Evolutionary conservation across 2,329 filamentous ascomycete species (phyloP), one percentile per base, ranked within the genome.

Genomic region (Colletotrichum ledebouriae): DNA sequence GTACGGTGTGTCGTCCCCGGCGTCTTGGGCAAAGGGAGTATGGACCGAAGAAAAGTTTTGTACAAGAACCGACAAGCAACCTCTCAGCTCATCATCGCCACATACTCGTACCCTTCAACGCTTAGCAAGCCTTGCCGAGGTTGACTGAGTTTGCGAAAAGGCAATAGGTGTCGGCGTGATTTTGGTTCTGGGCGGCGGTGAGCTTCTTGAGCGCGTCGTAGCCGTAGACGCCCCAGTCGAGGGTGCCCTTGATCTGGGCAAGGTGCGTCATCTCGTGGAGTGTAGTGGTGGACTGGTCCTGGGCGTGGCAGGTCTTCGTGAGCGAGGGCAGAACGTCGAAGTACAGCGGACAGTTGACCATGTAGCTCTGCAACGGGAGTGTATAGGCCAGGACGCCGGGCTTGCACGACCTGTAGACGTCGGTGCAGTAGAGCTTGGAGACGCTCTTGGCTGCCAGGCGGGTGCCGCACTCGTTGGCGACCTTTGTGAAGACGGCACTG

Each of bases 201-300:
- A 72, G 60, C 37, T 22, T 46, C 29, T 47, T 57, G 22, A 72
- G 20, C 12, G 44, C 64, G 33, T 65, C 50, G 63, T 72, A 72
- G 33, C 71, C 71, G 39, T 72, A 72, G 37, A 68, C 39, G 17
- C 69, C 70, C 46, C 64, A 73, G 49, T 71, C 70, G 2, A 61
- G 55, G 3, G 89, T 91, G 12, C 87, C 87, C 63, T 87, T 87
- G 69, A 78, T 79, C 82, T 75, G 84, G 79, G 17, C 85, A 82
- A 85, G 71, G 75, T 92, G 90, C 6, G 89, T 90, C 73, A 84
- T 81, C 82, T 92, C 90, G 73, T 92, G 90, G 12, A 92, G 77
- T 29, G 84, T 84, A 12, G 89, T 92, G 12, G 85, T 90, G 3
- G 86, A 86, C 79, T 90, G 87, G 39, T 71, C 70, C 55, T 71